These are phyloP conservation scores for Edaphochlamys debaryana DNA, from an alignment of 139 green algal genomes.

Conservation along the genomic window DNA sequence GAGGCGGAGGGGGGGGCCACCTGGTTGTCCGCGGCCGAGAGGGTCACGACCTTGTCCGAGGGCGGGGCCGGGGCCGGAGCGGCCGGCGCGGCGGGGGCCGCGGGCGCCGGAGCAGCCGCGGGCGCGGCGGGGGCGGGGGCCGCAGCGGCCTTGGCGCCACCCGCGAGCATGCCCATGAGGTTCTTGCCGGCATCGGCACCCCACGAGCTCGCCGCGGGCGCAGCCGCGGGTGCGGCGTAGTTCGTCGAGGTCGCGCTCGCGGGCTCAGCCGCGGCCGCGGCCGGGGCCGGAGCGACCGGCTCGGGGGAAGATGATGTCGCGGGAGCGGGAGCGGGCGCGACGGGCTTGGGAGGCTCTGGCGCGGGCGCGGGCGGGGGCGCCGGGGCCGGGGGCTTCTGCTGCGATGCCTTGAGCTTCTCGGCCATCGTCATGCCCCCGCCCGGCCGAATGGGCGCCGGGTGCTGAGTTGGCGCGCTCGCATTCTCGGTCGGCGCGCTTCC, in stretches of 20 bases:
- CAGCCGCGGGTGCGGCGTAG: not conserved
- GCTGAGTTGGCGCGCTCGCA: not conserved
- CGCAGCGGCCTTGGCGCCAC: not conserved
- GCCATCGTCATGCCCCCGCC: slow-evolving; percentile 39
- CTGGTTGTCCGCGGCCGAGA: slow-evolving; percentile 43
- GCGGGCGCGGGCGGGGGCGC: slow-evolving; percentile 15
- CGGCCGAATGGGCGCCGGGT: slow-evolving; percentile 29
- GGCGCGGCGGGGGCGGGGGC: not conserved
- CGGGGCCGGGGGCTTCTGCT: slow-evolving; percentile 24
- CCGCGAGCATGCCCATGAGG: slow-evolving; percentile 29
- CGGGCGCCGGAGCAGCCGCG: not conserved
- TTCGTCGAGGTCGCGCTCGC: not conserved
- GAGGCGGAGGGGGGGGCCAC: slow-evolving; percentile 13
- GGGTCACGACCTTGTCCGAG: slow-evolving; percentile 21
- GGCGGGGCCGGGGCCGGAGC: not conserved
- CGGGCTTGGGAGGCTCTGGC: slow-evolving; percentile 31
- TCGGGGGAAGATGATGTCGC: not conserved
- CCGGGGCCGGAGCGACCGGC: not conserved
- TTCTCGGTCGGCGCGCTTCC: too few species aligned
- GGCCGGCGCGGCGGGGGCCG: not conserved
- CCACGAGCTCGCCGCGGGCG: slow-evolving; percentile 6
- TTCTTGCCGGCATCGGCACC: slow-evolving; percentile 27
- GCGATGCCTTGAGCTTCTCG: slow-evolving; percentile 37
- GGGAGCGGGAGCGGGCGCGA: slow-evolving; percentile 3
- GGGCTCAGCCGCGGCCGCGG: not conserved